phyloP scores from a whole-genome alignment of 345 rosid species.

The Fremontodendron californicum region DNA sequence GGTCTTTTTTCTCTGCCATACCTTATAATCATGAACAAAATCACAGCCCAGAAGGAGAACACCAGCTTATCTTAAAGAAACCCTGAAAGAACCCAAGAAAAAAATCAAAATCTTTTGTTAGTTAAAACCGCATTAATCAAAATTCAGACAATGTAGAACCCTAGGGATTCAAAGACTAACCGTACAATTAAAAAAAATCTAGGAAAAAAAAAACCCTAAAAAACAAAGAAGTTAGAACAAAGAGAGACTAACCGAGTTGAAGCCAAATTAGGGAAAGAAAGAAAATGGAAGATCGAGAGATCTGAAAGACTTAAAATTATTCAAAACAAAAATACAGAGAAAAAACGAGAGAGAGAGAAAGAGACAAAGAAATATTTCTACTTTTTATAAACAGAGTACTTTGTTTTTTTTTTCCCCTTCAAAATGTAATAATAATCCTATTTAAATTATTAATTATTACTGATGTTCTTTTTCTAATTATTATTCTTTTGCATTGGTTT shows the following conservation, averaged over 20 bases:
- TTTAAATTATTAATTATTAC: no score
- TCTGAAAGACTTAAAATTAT: not conserved
- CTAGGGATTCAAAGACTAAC: not conserved
- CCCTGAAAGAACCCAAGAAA: conserved; percentile 16
- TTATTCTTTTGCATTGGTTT: not conserved
- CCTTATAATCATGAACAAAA: conserved; percentile 30
- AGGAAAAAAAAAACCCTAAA: not conserved
- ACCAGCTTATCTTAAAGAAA: conserved; percentile 2
- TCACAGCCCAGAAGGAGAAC: conserved; percentile 17
- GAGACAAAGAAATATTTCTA: not conserved
- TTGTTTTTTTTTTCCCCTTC: not conserved
- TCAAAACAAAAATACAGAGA: not conserved
- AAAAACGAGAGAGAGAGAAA: not conserved
- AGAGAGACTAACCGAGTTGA: conserved; percentile 9
- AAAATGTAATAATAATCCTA: not conserved
- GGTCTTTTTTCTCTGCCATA: not conserved
- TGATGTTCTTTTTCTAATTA: no score
- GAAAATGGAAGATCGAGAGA: conserved; percentile 6
- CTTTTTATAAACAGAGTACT: not conserved
- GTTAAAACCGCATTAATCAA: not conserved
- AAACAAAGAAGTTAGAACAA: not conserved
- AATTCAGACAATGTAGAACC: conserved; percentile 1
- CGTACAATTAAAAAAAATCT: not conserved
- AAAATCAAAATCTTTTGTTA: not conserved
- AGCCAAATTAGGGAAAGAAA: not conserved